Evolutionary conservation across 192 early-diverging fungal genomes (phyloP).

Genomic region (Coemansia sp.): DNA sequence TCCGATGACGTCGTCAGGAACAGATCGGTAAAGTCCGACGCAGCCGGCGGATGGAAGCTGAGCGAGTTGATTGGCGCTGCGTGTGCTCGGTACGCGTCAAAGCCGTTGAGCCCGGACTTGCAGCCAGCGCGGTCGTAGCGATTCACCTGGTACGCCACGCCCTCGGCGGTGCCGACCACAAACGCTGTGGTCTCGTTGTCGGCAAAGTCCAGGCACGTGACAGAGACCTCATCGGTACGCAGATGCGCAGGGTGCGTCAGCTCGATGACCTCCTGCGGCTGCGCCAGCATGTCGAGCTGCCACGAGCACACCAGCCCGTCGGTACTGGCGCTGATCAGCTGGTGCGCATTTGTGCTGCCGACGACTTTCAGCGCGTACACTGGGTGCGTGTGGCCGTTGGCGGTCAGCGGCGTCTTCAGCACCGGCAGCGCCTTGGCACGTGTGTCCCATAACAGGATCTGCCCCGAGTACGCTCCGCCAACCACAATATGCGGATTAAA

Average conservation of each 20-base stretch:
- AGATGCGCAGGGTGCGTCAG: constrained; percentile 70
- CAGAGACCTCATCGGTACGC: constrained; percentile 90
- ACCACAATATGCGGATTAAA: constrained; percentile 92
- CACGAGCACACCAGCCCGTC: constrained; percentile 96
- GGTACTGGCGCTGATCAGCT: constrained; percentile 88
- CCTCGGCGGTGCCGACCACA: constrained; percentile 96
- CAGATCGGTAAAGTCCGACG: constrained; percentile 83
- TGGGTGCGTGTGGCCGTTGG: constrained; percentile 94
- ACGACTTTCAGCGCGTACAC: constrained; percentile 87
- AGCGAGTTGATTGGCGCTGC: constrained; percentile 83
- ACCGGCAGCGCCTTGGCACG: constrained; percentile 86
- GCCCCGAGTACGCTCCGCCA: constrained; percentile 96
- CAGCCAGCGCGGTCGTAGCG: constrained; percentile 93
- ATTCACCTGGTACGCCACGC: constrained; percentile 90
- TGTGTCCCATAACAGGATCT: constrained; percentile 97
- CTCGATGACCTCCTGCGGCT: constrained; percentile 89
- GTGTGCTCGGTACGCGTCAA: constrained; percentile 87
- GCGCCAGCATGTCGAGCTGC: constrained; percentile 97
- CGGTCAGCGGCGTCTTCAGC: constrained; percentile 90
- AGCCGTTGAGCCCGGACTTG: constrained; percentile 91
- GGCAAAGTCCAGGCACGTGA: constrained; percentile 89
- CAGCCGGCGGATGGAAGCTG: constrained; percentile 81
- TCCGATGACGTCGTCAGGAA: constrained; percentile 91
- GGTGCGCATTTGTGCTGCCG: constrained; percentile 94
- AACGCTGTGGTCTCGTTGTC: constrained; percentile 90